Percentiles rank a stretch among this genome's conserved stretches.
Conservation (phyloP, 805 yeast genomes). For the Yarrowia sp. region DNA sequence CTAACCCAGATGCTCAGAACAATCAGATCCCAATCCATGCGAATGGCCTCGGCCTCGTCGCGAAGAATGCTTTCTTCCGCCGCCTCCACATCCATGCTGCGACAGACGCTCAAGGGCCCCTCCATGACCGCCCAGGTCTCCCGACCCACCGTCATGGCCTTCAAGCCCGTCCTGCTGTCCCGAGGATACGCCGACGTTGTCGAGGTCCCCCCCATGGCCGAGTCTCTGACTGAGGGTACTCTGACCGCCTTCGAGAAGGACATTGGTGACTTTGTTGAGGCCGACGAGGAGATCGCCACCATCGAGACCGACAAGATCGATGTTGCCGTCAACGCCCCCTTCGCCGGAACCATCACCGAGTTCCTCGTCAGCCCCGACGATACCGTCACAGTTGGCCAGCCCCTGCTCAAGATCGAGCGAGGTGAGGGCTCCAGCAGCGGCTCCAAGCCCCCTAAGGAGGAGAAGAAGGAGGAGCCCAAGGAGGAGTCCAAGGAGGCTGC, state of each 20-base stretch:
- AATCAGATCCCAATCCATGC: constrained; percentile 20
- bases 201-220: constrained; percentile 98
- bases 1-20: constrained; percentile 25
- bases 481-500: constrained; percentile 35
- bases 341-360: constrained; percentile 85
- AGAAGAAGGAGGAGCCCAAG: constrained; percentile 34
- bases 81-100: constrained; percentile 22
- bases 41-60: constrained; percentile 24
- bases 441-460: constrained; percentile 34
- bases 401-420: constrained; percentile 79
- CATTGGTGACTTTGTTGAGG: constrained; percentile 84
- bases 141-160: constrained; percentile 28
- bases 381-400: constrained; percentile 95
- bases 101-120: constrained; percentile 23
- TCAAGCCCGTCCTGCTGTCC: constrained; percentile 14
- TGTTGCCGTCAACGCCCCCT: constrained; percentile 93
- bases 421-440: constrained; percentile 61
- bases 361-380: constrained; percentile 80
- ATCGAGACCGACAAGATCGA: constrained; percentile 98
- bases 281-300: constrained; percentile 90
- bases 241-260: constrained; percentile 55
- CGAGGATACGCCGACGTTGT: constrained; percentile 47
- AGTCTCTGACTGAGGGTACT: constrained; percentile 96
- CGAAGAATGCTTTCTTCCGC: constrained; percentile 21
- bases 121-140: constrained; percentile 7